These are phyloP conservation scores for Phytophthora citrophthora DNA, from an alignment of 352 stramenopile genomes.

Conservation along the genomic window DNA sequence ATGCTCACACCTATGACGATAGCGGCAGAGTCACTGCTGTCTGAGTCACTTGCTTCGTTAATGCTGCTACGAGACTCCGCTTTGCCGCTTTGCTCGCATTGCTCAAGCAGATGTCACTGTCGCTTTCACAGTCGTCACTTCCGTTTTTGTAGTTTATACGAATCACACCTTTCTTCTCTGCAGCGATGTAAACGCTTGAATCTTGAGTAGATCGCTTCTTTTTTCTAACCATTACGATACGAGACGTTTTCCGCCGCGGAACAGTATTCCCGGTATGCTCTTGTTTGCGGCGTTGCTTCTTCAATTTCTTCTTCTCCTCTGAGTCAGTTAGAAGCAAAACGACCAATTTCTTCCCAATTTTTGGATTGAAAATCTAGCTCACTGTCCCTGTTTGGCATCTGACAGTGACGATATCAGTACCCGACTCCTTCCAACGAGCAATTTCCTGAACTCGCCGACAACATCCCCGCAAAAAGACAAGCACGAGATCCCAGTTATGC, in stretches of 20 bases:
- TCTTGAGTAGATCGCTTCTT: constrained; percentile 64
- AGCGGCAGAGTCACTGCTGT: constrained; percentile 64
- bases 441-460: no score
- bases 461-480: no score
- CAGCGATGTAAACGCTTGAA: constrained; percentile 58
- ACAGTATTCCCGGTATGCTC: constrained; percentile 79
- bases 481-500: no score
- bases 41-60: constrained; percentile 71
- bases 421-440: no score
- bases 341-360: no score
- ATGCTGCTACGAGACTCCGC: constrained; percentile 52
- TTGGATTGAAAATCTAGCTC: no score
- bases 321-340: no score
- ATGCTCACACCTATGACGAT: no score
- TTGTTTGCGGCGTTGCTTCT: constrained; percentile 68
- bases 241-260: constrained; percentile 81
- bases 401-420: no score
- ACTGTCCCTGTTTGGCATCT: no score
- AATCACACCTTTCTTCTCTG: constrained; percentile 60
- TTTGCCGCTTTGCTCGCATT: constrained; percentile 52
- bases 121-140: constrained; percentile 23
- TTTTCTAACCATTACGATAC: constrained; percentile 82
- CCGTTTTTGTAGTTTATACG: constrained; percentile 42
- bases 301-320: constrained; percentile 77
- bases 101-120: constrained; percentile 52